Evolutionary conservation across 371 early-diverging fungal species (phyloP).

Genomic region (Circinella umbellata): DNA sequence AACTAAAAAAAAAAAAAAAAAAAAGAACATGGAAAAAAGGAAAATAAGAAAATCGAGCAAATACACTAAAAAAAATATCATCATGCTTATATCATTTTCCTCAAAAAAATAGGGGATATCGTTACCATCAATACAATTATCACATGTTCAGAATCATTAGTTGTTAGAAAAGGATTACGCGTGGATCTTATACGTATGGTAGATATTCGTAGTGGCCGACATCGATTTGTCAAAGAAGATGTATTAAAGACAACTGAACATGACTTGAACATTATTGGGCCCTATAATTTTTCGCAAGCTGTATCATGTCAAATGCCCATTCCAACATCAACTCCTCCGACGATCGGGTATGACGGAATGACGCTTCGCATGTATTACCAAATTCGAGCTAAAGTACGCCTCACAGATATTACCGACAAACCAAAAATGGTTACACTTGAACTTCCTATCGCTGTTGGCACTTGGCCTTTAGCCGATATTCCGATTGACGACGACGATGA

Average conservation of each 20-base stretch:
- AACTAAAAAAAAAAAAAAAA: too few relatives aligned
- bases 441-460: conserved; percentile 48
- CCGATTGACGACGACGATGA: conserved; percentile 56
- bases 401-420: conserved; percentile 17
- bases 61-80: not conserved
- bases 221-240: conserved; percentile 22
- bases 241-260: conserved; percentile 21
- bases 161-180: conserved; percentile 3
- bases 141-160: conserved; percentile 8
- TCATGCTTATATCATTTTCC: conserved; percentile 6
- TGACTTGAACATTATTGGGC: conserved; percentile 24
- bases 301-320: conserved; percentile 34
- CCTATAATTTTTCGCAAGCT: conserved; percentile 28
- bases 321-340: conserved; percentile 53
- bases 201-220: conserved; percentile 9
- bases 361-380: conserved; percentile 45
- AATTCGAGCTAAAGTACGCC: conserved; percentile 24
- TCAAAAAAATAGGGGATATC: not conserved
- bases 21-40: not conserved
- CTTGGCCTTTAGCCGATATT: conserved; percentile 51
- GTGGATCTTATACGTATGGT: conserved; percentile 6
- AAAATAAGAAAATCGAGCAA: not conserved
- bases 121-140: not conserved
- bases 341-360: conserved; percentile 41
- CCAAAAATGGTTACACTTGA: conserved; percentile 24